Evolutionary conservation across 2,329 filamentous ascomycete genomes (phyloP), one percentile per base, ranked within the genome.

Genomic region (Fusarium tanahbumbuense): DNA sequence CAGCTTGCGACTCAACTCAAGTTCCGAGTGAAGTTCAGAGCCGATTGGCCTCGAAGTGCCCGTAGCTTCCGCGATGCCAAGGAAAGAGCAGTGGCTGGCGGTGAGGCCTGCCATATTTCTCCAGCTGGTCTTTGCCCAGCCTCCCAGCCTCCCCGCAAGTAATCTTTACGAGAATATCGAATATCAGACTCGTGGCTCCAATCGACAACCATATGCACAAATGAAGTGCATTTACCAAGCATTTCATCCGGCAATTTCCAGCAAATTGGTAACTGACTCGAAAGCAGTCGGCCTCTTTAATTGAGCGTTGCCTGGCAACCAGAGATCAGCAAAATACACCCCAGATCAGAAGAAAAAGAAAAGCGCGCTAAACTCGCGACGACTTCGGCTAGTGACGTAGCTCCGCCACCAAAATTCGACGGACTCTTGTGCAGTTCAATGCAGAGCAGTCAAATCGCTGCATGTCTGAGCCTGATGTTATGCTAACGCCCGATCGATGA

Each of bases 361-460:
- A 52, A n/a, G 44, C 59, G 48, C 62, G 67, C 72, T 67, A 71
- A 69, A 37, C 64, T 56, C 37, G 48, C 62, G 54, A 59, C 71
- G 53, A 60, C 56, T 55, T 60, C 64, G 70, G 73, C 74, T 68
- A 73, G 74, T 76, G 74, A 76, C 74, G 74, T 76, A 76, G 72
- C 65, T 53, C 41, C 41, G 40, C 67, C 56, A 66, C 66, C 54
- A 48, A 27, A 25, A 25, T 41, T 34, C 27, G n/a, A 30, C 12
- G 44, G 34, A 49, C 46, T 64, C 27, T 28, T 37, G 20, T 66
- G 54, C 45, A 27, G 25, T 18, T 15, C 49, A 53, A 56, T 56
- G 54, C 46, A 61, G 44, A 28, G 54, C 23, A 46, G 52, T 27
- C n/a, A 23, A 28, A 34, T 50, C 20, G 44, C 55, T 50, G 60